Evolutionary conservation across 2,329 filamentous ascomycete genomes (phyloP), one percentile per base, ranked within the genome.

Genomic region (Pseudopithomyces chartarum): DNA sequence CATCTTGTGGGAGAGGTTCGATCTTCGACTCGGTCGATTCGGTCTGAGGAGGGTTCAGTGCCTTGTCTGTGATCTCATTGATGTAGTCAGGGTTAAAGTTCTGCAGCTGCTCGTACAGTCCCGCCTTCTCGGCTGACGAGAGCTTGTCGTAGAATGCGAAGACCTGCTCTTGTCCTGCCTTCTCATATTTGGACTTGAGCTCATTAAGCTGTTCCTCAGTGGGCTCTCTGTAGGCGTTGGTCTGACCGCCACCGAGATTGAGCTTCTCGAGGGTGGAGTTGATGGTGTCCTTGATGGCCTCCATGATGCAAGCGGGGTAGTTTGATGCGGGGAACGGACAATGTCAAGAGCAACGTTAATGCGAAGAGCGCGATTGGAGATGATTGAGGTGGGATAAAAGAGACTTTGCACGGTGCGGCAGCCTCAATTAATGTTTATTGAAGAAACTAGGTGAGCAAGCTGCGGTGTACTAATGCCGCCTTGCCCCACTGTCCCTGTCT

Each of bases 131-230:
- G 51, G 83, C 77, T 17, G 83, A 79, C 60, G 82, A 82, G 61
- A 99, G 88, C 60, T 88, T 85, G 72, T 97, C 91, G 81, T 90
- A 97, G 79, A 93, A 98, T 56, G 88, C 83, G 71, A 96, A 92
- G 62, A 96, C 90, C 64, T 96, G 92, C 55, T 85, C 89, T 78
- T 96, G 92, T 32, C 84, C 85, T 46, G 90, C 90, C 65, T 87
- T 84, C 60, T 84, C 81, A 79, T 93, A 96, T 74, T 89, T 90
- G 62, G 88, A 80, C 76, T 85, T 86, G 39, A 96, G 84, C 65
- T 85, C 78, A 54, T 86, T 81, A 68, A 92, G 79, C 71, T 91
- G 85, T 61, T 90, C 85, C 56, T 85, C 76, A 36, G 85, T 84
- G 57, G 91, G 88, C 65, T 84, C 81, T 42, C 77, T 71, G 43